These are phyloP conservation scores for Corchorus olitorius DNA, from an alignment of 345 rosid species.

Conservation along the genomic window DNA sequence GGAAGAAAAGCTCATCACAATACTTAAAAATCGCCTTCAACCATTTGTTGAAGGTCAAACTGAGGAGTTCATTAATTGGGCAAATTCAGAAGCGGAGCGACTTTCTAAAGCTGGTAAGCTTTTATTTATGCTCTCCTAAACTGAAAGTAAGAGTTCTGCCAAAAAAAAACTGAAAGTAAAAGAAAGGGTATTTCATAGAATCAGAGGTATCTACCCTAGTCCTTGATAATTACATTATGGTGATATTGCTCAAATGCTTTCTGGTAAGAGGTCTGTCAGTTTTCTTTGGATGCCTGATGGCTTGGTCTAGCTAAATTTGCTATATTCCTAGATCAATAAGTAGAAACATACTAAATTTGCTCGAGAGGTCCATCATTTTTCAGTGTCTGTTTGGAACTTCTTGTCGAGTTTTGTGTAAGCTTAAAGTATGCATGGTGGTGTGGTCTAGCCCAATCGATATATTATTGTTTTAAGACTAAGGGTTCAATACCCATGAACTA, in stretches of 20 bases:
- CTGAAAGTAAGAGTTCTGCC: background rate
- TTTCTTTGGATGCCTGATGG: no score
- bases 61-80: constrained; percentile 73
- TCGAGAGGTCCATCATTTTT: background rate
- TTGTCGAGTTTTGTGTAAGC: background rate
- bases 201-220: background rate
- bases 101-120: constrained; percentile 77
- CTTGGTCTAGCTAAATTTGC: no score
- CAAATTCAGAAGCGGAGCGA: constrained; percentile 67
- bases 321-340: no score
- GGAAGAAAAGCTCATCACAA: constrained; percentile 55
- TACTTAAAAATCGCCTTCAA: constrained; percentile 64
- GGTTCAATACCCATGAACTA: background rate
- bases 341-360: no score
- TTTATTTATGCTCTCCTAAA: background rate
- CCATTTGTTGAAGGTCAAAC: constrained; percentile 69
- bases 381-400: background rate
- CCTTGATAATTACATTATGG: background rate
- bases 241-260: background rate
- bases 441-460: background rate
- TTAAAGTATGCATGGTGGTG: background rate
- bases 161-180: background rate
- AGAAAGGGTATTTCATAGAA: background rate
- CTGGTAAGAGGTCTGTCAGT: background rate
- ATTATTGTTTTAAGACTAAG: background rate